Evolutionary conservation across 306 rosid species (phyloP), one percentile per base, ranked within the genome.

Genomic region (Inga laurina): DNA sequence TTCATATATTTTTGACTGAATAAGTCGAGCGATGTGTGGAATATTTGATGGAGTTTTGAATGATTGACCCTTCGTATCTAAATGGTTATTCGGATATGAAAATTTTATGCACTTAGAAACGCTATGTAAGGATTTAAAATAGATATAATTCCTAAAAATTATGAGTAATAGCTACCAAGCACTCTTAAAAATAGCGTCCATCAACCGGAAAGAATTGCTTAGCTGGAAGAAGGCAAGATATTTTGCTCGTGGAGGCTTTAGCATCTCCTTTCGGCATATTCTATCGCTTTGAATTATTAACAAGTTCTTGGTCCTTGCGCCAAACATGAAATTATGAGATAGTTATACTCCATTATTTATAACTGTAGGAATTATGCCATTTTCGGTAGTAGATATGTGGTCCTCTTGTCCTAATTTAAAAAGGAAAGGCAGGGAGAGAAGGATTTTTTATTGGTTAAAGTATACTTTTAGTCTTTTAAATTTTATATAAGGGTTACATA

Each of bases 211-310:
- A 10, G 67, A 61, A 3, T 10, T 61, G 68, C 68, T 24, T 34
- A 14, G 72, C 24, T 35, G 46, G 72, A 67, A 7, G 44, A 66
- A 22, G 66, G 66, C 10, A 46, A 78, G 86, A 82, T 68, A 74
- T 82, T 86, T 82, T 56, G 83, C 69, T 69, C 4, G 56, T 7
- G 44, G 19, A 2, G 22, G 46, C 13, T 11, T 8, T 30, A 61
- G 86, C 82, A 86, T 86, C 79, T 82, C 34, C 67, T 62, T 32
- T 27, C 67, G 77, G 82, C 73, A 86, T 86, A 82, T 86, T 86
- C 89, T 51, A 10, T 46, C 68, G 62, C 27, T 37, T 46, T 45
- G 27, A 21, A 13, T 48, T 44, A 8, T 44, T 62, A 74, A 24
- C 43, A 35, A 12, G 19, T 49, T 49, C 19, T 49, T 52, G n/a